Evolutionary conservation across 768 basidiomycete genomes (phyloP).

Genomic region (Postia placenta): DNA sequence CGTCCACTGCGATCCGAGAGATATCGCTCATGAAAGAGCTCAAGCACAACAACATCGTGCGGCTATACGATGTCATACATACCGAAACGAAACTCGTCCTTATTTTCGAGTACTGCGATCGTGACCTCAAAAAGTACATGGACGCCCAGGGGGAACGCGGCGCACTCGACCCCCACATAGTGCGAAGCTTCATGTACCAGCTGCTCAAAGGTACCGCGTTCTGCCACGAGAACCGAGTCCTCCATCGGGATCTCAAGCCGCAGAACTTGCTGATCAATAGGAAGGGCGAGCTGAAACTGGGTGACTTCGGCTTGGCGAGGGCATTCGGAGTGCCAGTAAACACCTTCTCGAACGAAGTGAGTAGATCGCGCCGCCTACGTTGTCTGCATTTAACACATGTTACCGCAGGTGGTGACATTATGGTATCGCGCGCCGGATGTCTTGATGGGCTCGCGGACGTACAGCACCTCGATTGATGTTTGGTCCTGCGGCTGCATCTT

Average conservation of each 20-base stretch:
- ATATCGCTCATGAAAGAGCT: constrained; percentile 99
- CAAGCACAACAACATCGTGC: constrained; percentile 97
- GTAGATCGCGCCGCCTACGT: constrained; percentile 11
- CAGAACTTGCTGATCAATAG: constrained; percentile 97
- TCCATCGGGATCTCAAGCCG: constrained; percentile 97
- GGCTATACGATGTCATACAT: constrained; percentile 97
- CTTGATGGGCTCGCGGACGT: constrained; percentile 91
- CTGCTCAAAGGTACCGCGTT: constrained; percentile 95
- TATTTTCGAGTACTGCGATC: constrained; percentile 97
- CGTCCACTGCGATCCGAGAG: constrained; percentile 97
- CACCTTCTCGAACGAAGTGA: constrained; percentile 94
- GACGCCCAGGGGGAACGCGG: constrained; percentile 96
- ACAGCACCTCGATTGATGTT: constrained; percentile 96
- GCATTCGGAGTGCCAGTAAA: constrained; percentile 99
- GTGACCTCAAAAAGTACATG: constrained; percentile 99
- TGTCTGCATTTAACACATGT: neutral
- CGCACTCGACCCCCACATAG: constrained; percentile 80
- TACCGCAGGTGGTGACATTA: constrained; percentile 86
- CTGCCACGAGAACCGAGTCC: constrained; percentile 96
- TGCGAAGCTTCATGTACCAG: constrained; percentile 97
- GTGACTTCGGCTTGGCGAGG: constrained; percentile 95
- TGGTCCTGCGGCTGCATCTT: constrained; percentile 99
- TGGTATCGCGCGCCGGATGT: constrained; percentile 99
- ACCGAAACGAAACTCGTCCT: constrained; percentile 97
- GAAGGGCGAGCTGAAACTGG: constrained; percentile 94